Evolutionary conservation across 306 rosid genomes (phyloP), one percentile per base, ranked within the genome.

Genomic region (Fragaria ananassa): DNA sequence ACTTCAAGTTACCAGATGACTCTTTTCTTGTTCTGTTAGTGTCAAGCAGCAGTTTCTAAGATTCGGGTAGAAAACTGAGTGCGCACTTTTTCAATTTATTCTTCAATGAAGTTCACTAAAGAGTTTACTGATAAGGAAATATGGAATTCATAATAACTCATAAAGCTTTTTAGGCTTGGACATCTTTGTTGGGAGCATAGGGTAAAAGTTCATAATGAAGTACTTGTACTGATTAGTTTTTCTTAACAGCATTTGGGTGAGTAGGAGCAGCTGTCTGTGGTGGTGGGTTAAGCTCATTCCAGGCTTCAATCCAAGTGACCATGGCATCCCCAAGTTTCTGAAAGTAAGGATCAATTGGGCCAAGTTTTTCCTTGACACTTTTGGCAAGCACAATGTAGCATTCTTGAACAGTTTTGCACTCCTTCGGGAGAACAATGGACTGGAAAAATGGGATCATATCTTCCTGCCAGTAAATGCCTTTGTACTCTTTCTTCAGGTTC

Each of bases 221-320:
- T 4, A 63, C 23, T 34, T 6, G 13, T 64, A 34, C 13, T 64
- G 8, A 64, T 18, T 37, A 64, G 47, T 65, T 39, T 39, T 65
- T 65, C 47, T 37, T 65, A 21, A 21, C 71, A 67, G 19, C 51
- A 41, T 21, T 46, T 54, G 56, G 29, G n/a, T 58, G 41, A 60
- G 71, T 41, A 12, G 13, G 39, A 57, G 49, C 39, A 4, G 75
- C 21, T 54, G 72, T 7, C 47, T 72, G 42, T 8, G 74, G 56
- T 13, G 68, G 74, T 35, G 93, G 91, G 84, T 93, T 91, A 50
- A 91, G 93, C 50, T 87, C 85, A 74, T 85, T 91, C 95, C 93
- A 92, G 74, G 91, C 93, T 78, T 88, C 91, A 83, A 86, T 87
- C 92, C 96, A 88, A 65, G 90, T 89, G 68, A 87, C 87, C 96